These are phyloP conservation scores for Tylopilus subfusipes DNA, from an alignment of 768 basidiomycete genomes.

Conservation along the genomic window DNA sequence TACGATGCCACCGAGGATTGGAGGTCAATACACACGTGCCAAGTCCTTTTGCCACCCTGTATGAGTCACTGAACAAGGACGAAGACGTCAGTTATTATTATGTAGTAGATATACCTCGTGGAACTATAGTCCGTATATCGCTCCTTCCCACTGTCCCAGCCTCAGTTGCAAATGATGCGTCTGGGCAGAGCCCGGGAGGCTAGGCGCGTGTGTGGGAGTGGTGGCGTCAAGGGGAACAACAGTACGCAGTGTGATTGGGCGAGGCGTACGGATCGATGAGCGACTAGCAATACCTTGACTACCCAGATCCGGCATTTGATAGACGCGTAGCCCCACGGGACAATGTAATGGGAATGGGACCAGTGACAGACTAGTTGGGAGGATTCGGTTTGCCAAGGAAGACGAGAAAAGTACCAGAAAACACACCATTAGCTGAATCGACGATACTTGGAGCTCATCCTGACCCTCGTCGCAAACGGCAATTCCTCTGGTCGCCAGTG, in stretches of 20 bases:
- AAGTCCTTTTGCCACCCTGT: background rate
- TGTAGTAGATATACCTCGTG: background rate
- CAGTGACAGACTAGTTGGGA: too few relatives aligned
- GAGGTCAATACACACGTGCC: background rate
- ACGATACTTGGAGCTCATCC: background rate
- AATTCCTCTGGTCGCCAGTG: background rate
- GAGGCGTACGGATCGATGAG: background rate
- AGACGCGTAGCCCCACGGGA: background rate
- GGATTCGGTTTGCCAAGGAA: background rate
- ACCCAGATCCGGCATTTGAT: slow-evolving; percentile 7
- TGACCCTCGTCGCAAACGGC: background rate
- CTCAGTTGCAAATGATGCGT: background rate
- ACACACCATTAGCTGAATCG: background rate
- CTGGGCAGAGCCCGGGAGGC: slow-evolving; percentile 1
- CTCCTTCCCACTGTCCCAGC: background rate
- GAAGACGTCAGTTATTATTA: background rate
- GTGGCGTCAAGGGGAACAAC: slow-evolving; percentile 14
- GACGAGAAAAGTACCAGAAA: background rate
- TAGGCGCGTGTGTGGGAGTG: slow-evolving; percentile 1
- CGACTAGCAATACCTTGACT: slow-evolving; percentile 17
- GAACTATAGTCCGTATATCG: background rate
- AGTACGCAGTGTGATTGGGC: background rate
- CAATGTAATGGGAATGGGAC: background rate
- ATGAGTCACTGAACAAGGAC: background rate
- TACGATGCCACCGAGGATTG: background rate